Evolutionary conservation across 31 red algal species (phyloP), one percentile per base, ranked within the genome.

Genomic region (Asparagopsis taxiformis): DNA sequence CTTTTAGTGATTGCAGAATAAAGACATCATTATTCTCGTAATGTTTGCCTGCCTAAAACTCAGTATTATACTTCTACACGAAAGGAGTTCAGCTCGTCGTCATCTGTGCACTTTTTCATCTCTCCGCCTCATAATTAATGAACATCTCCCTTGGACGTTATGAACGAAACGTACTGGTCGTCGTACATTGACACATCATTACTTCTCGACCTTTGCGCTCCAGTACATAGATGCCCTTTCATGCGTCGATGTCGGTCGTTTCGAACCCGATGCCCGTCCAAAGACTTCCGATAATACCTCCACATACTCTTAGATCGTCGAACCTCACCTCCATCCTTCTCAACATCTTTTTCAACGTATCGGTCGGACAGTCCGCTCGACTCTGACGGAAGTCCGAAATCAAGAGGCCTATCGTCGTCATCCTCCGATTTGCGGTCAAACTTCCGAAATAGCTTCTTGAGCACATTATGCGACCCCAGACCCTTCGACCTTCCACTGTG

Each of bases 151-250:
- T 24, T 17, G 10, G 63, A 67, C 38, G 63, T 67, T 19, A 67
- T 67, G 28, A 67, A 67, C 13, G 63, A 43, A 46, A 67, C 63
- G 35, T 67, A 67, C 38, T 67, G 63, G 34, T 67, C 63, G 28
- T 67, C 63, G 19, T 67, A 34, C 28, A 34, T 36, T 24, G 63
- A 43, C 10, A 13, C 3, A 19, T 35, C 21, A 30, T 25, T 36
- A 5, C 22, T 22, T 34, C 19, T 36, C 6, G 10, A 23, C 17
- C 16, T 67, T 11, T 25, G 37, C 63, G 34, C 3, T 8, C 28
- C 13, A 21, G 28, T 19, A 32, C 58, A n/a, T 19, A 67, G 13
- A 5, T 30, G 22, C n/a, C 63, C 44, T 44, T 36, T 35, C 37
- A 28, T 36, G 22, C 63, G 32, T 17, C 63, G 63, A 13, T 13